phyloP scores from a whole-genome alignment of 2,329 filamentous ascomycete species.

The Aspergillus luchuensis region DNA sequence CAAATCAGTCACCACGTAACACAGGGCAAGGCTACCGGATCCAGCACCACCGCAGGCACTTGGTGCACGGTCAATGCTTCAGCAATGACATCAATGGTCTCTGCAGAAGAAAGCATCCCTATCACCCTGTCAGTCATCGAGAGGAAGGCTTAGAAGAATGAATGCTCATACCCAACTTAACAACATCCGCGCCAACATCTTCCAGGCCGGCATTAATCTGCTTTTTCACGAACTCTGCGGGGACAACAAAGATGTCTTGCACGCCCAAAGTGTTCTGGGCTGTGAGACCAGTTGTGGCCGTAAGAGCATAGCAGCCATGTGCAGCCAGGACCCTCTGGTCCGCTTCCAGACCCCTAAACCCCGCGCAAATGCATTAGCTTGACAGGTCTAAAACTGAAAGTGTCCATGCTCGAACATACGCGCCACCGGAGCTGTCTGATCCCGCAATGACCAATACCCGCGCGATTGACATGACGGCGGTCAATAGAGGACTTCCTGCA shows the following conservation, averaged over 20 bases:
- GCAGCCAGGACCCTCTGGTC: constrained; percentile 93
- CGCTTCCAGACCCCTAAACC: constrained; percentile 79
- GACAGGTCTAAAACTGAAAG: constrained; percentile 3
- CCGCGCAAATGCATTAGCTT: constrained; percentile 22
- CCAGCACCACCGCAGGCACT: constrained; percentile 65
- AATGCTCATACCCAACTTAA: constrained; percentile 73
- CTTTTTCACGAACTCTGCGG: constrained; percentile 75
- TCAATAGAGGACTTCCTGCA: not conserved
- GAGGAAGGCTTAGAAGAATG: not conserved
- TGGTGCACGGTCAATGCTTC: constrained; percentile 62
- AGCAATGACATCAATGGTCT: constrained; percentile 69
- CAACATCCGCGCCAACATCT: constrained; percentile 84
- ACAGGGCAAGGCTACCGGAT: constrained; percentile 64
- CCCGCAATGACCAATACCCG: constrained; percentile 81
- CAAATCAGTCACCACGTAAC: not conserved
- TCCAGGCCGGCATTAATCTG: constrained; percentile 83
- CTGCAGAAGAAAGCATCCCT: constrained; percentile 81
- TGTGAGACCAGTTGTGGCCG: constrained; percentile 91
- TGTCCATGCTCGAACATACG: constrained; percentile 57
- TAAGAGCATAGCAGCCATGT: constrained; percentile 94
- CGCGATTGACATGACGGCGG: constrained; percentile 40
- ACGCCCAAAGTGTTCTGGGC: constrained; percentile 91
- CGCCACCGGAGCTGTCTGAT: constrained; percentile 88
- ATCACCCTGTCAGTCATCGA: not conserved
- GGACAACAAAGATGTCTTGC: constrained; percentile 75